Evolutionary conservation across 176 grass and related monocot genomes (phyloP).

Genomic region (Puccinellia tenuiflora): DNA sequence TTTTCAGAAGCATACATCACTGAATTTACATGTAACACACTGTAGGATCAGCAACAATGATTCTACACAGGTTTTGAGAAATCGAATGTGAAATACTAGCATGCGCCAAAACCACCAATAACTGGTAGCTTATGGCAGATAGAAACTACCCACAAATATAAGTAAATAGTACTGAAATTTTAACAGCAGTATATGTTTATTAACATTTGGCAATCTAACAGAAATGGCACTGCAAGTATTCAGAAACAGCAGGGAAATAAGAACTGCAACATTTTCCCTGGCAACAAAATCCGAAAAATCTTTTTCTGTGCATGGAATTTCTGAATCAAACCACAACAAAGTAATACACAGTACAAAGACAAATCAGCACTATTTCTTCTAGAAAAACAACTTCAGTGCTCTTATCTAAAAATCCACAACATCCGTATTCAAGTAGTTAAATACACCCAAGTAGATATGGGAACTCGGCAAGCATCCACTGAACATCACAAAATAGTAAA

Average conservation of each 20-base stretch:
- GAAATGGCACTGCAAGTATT: background rate
- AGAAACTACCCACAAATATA: background rate
- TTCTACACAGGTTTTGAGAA: background rate
- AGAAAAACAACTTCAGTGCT: background rate
- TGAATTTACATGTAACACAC: no score
- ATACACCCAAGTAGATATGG: background rate
- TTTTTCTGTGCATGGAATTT: background rate
- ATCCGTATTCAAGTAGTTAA: background rate
- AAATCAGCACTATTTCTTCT: background rate
- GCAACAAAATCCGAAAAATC: background rate
- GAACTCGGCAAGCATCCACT: background rate
- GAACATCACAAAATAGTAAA: background rate
- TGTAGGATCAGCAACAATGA: no score
- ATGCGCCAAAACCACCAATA: background rate
- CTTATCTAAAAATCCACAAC: background rate
- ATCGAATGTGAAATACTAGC: background rate
- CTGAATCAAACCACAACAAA: background rate
- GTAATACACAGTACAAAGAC: background rate
- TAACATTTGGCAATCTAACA: no score
- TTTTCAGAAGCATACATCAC: no score
- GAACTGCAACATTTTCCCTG: background rate
- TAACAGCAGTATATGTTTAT: background rate
- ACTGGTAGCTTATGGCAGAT: background rate
- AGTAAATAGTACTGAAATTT: background rate
- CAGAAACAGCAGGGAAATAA: background rate